A percentile compares a stretch with the other conserved stretches of the same genome.
phyloP scores from a whole-genome alignment of 495 filamentous ascomycete species.

The Corynascus novoguineensis region DNA sequence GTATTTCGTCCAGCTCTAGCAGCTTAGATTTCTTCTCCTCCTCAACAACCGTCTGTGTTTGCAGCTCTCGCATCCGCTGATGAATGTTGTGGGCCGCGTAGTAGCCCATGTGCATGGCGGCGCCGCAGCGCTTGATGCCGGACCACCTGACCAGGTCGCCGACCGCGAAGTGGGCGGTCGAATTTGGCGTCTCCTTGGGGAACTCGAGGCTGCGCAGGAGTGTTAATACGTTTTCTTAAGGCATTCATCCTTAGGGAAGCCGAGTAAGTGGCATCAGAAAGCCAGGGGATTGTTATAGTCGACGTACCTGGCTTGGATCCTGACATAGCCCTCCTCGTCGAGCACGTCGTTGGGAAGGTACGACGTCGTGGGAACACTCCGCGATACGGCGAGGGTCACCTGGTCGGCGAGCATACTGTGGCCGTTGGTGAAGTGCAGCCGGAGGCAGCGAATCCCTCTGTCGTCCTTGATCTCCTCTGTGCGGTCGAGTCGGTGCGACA shows the following conservation, averaged over 20 bases:
- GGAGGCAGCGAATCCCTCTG: conserved; percentile 26
- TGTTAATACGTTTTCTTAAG: too few species aligned
- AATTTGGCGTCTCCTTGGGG: conserved; percentile 42
- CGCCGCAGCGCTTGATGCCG: conserved; percentile 66
- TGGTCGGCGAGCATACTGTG: conserved; percentile 47
- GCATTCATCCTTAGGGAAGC: too few species aligned
- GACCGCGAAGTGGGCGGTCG: conserved; percentile 53
- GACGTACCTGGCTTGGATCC: conserved; percentile 39
- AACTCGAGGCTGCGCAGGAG: conserved; percentile 40
- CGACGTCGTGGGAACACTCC: conserved; percentile 46
- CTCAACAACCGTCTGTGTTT: conserved; percentile 16
- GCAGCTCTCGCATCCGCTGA: conserved; percentile 42
- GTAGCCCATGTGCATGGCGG: conserved; percentile 61
- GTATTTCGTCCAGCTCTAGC: conserved; percentile 44
- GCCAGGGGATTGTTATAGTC: not conserved
- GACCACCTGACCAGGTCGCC: conserved; percentile 54
- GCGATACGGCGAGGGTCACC: conserved; percentile 57
- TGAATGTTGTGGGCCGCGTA: conserved; percentile 57
- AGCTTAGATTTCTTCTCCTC: conserved; percentile 38
- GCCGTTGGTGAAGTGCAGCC: conserved; percentile 53
- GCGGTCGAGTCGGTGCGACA: conserved; percentile 43
- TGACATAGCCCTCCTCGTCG: conserved; percentile 52
- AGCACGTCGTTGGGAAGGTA: conserved; percentile 49
- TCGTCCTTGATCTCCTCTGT: conserved; percentile 29
- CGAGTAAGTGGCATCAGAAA: too few species aligned